A percentile compares a stretch with the other conserved stretches of the same genome.
Conservation (phyloP, 1,284 basidiomycete species). For the Cutaneotrichosporon arboriforme region DNA sequence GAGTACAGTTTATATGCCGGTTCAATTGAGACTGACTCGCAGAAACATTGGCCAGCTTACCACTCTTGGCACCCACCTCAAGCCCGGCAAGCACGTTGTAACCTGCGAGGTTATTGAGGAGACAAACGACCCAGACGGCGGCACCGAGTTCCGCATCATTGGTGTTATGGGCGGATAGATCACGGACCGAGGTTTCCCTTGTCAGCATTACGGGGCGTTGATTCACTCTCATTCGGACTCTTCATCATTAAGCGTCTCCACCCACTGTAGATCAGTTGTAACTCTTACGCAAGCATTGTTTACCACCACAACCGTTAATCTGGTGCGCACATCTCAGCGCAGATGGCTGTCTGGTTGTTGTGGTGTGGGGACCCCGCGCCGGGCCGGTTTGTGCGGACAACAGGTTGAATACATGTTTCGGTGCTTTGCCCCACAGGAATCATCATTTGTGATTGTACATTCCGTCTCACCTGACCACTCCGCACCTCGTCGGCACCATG, state of each 20-base stretch:
- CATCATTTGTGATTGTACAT: not conserved
- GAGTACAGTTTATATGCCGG: not conserved
- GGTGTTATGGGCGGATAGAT: slow-evolving; percentile 9
- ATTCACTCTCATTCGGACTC: too few species aligned
- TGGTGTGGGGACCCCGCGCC: not conserved
- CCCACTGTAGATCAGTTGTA: not conserved
- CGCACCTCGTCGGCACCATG: slow-evolving; percentile 3
- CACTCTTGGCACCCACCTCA: slow-evolving; percentile 4
- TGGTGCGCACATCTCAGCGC: too few species aligned
- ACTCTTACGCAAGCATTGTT: too few species aligned
- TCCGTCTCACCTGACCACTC: not conserved
- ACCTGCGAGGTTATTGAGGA: slow-evolving; percentile 18
- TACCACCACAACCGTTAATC: not conserved
- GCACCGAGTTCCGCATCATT: slow-evolving; percentile 17
- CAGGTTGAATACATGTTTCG: not conserved
- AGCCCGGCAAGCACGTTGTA: slow-evolving; percentile 9
- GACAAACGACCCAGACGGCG: slow-evolving; percentile 12
- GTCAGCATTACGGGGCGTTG: too few species aligned
- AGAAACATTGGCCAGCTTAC: slow-evolving; percentile 22
- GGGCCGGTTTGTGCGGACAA: not conserved
- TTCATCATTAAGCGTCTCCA: too few species aligned
- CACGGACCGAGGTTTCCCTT: not conserved
- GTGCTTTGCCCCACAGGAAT: not conserved
- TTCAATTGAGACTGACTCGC: too few species aligned
- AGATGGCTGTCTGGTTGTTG: too few species aligned